Evolutionary conservation across 106 monocot species (phyloP), one percentile per base, ranked within the genome.

Genomic region (Platanthera zijinensis): DNA sequence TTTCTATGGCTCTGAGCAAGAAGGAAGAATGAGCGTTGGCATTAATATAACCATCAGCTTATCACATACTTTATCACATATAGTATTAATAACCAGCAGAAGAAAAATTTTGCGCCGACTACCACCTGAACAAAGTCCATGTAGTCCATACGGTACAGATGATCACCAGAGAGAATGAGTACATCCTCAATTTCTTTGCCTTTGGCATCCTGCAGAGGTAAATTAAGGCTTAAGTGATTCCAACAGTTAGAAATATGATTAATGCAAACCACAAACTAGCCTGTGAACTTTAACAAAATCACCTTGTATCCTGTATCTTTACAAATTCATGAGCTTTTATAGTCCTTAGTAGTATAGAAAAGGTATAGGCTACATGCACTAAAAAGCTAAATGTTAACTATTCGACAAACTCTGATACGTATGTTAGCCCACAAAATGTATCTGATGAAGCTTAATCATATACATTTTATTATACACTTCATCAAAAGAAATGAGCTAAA

Each of bases 91-190:
- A 59, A 59, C 59, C 18, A 82, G n/a, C 13, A 71, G 57, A 52
- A 32, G 17, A 15, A 66, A 45, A 51, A n/a, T 68, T 50, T 57
- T 61, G 14, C 61, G 47, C n/a, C 69, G 6, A 56, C 14, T 52
- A 14, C 67, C 49, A 93, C 96, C 96, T 96, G 93, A 85, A 96
- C 83, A 81, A 96, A 91, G 48, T 96, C 86, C 93, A 96, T 93
- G 67, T 93, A 96, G 77, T 96, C 91, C 91, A 93, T 93, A 67
- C 96, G 85, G 54, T 96, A 96, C 18, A 96, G 86, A 83, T 96
- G 96, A 81, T 93, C 96, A 7, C 96, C 96, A 69, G 89, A 89
- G 15, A 96, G 90, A 84, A 96, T 93, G 78, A 96, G 15, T 5
- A 96, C 82, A 83, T 96, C 93, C 63, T 96, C 89, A 51, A 96